Conservation (phyloP, 768 basidiomycete species). For the Lactifluus hygrophoroides region DNA sequence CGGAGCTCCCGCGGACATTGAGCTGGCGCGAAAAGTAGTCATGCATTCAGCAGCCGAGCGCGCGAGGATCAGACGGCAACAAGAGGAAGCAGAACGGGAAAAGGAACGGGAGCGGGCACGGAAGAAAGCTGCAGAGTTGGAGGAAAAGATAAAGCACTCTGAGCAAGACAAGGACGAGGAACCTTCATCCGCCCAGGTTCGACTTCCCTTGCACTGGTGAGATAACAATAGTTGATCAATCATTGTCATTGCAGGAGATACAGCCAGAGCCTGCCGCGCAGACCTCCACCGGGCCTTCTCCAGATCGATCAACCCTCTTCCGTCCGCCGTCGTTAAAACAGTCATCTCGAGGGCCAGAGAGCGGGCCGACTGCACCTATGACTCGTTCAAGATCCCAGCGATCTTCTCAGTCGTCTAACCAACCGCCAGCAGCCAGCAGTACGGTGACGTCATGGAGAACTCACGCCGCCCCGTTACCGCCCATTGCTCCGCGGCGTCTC, state of each 20-base stretch:
- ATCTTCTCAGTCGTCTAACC: slow-evolving; percentile 11
- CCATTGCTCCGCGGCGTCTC: slow-evolving; percentile 22
- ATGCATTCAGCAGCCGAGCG: slow-evolving; percentile 85
- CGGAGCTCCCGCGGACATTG: slow-evolving; percentile 32
- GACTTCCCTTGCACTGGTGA: neutral
- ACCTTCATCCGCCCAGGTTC: neutral
- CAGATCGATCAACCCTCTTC: slow-evolving; percentile 7
- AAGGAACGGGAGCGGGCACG: slow-evolving; percentile 73
- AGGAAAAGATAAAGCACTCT: slow-evolving; percentile 50
- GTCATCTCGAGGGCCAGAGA: slow-evolving; percentile 20
- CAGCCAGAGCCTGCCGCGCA: neutral
- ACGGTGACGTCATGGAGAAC: slow-evolving; percentile 62
- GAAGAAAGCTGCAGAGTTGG: slow-evolving; percentile 69
- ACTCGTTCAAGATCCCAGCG: slow-evolving; percentile 18
- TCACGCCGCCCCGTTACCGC: slow-evolving; percentile 33
- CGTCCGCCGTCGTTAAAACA: slow-evolving; percentile 26
- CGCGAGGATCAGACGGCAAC: slow-evolving; percentile 67
- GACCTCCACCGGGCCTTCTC: neutral
- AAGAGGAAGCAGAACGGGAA: slow-evolving; percentile 78
- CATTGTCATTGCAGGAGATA: neutral
- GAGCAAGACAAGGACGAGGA: neutral
- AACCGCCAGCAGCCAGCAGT: neutral
- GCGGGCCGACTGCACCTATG: neutral
- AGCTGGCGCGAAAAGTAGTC: slow-evolving; percentile 59
- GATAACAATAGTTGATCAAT: neutral